Conservation (phyloP, 169 alveolate species). For the Cystoisospora suis region DNA sequence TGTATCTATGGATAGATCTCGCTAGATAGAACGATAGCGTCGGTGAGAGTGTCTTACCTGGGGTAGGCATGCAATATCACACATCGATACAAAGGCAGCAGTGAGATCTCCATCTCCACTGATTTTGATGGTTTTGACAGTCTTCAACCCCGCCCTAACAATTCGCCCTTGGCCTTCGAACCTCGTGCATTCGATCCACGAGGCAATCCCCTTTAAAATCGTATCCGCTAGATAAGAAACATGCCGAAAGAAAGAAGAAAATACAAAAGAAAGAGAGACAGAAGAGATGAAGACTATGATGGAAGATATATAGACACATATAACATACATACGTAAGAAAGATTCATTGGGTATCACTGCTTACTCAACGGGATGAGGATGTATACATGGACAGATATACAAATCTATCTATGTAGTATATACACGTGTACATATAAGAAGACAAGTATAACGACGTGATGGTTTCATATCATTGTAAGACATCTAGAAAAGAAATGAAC, state of each 20-base stretch:
- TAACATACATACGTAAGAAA: no score
- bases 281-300: no score
- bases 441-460: no score
- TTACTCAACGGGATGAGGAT: neutral
- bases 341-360: no score
- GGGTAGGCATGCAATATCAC: constrained; percentile 78
- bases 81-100: constrained; percentile 68
- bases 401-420: neutral
- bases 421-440: no score
- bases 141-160: constrained; percentile 81
- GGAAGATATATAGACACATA: no score
- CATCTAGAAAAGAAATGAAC: no score
- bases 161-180: constrained; percentile 81
- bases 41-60: constrained; percentile 39
- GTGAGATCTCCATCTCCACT: constrained; percentile 68
- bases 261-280: neutral
- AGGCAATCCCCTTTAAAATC: constrained; percentile 77
- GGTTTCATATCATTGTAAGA: no score
- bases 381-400: neutral
- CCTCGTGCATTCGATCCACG: constrained; percentile 82
- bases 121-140: constrained; percentile 75
- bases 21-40: no score
- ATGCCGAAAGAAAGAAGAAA: neutral
- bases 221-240: constrained; percentile 45
- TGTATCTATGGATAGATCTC: no score